phyloP scores from a whole-genome alignment of 768 basidiomycete species.

The Cystobasidium tubakii region DNA sequence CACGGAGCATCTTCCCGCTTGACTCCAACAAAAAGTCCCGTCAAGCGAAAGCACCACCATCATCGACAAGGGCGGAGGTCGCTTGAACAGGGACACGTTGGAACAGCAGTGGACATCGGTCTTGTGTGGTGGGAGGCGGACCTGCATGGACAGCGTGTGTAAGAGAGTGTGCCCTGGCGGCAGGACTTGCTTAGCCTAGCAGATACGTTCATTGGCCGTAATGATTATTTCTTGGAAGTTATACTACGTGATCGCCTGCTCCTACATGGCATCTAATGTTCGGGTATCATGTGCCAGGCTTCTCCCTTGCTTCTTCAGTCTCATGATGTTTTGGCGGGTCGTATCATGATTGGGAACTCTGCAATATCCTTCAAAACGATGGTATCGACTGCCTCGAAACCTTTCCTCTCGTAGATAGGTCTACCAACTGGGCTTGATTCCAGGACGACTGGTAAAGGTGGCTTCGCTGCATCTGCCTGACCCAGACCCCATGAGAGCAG shows the following conservation, averaged over 20 bases:
- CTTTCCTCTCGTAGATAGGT: constrained; percentile 19
- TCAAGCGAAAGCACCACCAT: constrained; percentile 3
- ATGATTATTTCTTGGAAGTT: no score
- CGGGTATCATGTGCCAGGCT: no score
- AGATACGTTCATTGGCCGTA: no score
- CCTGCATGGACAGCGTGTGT: constrained; percentile 16
- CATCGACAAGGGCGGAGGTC: background rate
- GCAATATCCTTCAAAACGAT: background rate
- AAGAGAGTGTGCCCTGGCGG: background rate
- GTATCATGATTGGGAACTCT: constrained; percentile 13
- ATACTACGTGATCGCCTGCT: no score
- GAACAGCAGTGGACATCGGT: constrained; percentile 17
- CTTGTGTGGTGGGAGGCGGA: constrained; percentile 29
- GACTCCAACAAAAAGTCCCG: background rate
- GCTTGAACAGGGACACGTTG: background rate
- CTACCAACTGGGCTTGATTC: constrained; percentile 1
- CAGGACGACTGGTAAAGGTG: constrained; percentile 4
- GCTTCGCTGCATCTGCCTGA: constrained; percentile 3
- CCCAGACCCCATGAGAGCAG: constrained; percentile 17
- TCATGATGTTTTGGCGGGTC: background rate
- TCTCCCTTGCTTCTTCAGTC: background rate
- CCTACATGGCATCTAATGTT: no score
- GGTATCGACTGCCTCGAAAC: background rate
- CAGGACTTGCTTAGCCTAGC: background rate
- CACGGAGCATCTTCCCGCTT: background rate